Evolutionary conservation across 177 flowering plant species (phyloP), one percentile per base, ranked within the genome.

Genomic region (Vitis hybrid): DNA sequence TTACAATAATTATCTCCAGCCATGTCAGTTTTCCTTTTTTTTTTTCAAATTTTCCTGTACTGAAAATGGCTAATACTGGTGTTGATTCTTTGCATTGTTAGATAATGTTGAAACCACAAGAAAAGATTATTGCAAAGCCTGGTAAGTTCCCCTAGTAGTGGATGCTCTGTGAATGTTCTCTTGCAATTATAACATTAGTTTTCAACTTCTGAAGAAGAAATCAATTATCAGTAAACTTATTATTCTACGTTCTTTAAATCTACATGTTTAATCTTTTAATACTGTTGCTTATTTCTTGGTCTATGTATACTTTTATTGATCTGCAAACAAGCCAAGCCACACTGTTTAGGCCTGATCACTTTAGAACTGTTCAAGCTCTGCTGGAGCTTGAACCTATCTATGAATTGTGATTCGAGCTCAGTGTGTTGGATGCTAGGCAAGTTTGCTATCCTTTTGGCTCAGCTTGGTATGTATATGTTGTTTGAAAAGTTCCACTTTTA

Each of bases 61-160:
- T 21, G 11, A 49, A 32, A 56, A 52, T 21, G 71, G 9, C 17
- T 56, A 52, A 66, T 2, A 14, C 64, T 51, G 40, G 48, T 30
- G 11, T 63, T 60, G 56, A 35, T 80, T 56, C 40, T 67, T 40
- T 70, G 61, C 11, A 18, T 72, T 72, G 11, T 61, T 86, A 93
- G 99, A 92, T 95, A 60, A 95, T 95, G 99, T 77, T 95, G 84
- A 95, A 95, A 80, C 88, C 97, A 27, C 88, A 88, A 69, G 99
- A 91, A 71, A 95, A 84, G 77, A 79, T 93, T 69, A 75, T 82
- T 68, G 95, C 99, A 50, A 89, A 77, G 74, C 98, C 99, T 71
- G 98, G 99, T 95, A 81, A 77, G 82, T 79, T 64, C 61, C 56
- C 7, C 17, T 17, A 3, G 3, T 11, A 18, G 11, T 64, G n/a